A percentile compares a stretch with the other conserved stretches of the same genome.
Evolutionary conservation across 202 grass and related monocot species (phyloP).

Genomic region (Alloteropsis angusta): DNA sequence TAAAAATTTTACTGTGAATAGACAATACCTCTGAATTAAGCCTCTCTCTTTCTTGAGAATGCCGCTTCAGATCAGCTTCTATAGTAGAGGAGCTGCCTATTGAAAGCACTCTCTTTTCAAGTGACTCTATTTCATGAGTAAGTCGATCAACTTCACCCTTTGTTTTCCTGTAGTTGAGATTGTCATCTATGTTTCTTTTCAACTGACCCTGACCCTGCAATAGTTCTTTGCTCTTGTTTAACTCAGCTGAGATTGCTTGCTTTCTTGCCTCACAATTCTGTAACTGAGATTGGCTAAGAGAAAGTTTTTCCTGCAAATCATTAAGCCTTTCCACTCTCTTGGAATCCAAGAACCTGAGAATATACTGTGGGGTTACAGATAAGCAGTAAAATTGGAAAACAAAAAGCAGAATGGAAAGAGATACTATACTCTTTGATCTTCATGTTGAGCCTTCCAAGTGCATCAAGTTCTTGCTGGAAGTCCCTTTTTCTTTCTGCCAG

Average conservation of each 20-base stretch:
- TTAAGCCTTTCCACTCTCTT: constrained; percentile 66
- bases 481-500: constrained; percentile 64
- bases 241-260: constrained; percentile 44
- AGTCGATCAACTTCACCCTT: constrained; percentile 76
- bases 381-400: constrained; percentile 1
- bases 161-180: constrained; percentile 87
- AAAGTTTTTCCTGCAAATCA: constrained; percentile 50
- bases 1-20: constrained; percentile 5
- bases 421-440: constrained; percentile 62
- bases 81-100: constrained; percentile 69
- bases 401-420: background rate
- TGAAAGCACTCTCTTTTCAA: constrained; percentile 62
- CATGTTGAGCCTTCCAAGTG: constrained; percentile 39
- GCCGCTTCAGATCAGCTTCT: constrained; percentile 76
- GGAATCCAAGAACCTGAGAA: constrained; percentile 63
- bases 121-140: constrained; percentile 60
- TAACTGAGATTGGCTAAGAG: constrained; percentile 37
- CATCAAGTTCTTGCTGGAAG: constrained; percentile 82
- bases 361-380: constrained; percentile 15
- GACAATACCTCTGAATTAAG: constrained; percentile 79
- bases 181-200: constrained; percentile 98
- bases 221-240: constrained; percentile 75
- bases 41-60: constrained; percentile 78
- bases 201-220: constrained; percentile 71
- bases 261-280: constrained; percentile 45